A percentile compares a stretch with the other conserved stretches of the same genome.
phyloP scores from a whole-genome alignment of 2,329 filamentous ascomycete genomes.

The Blastomyces emzantsi region DNA sequence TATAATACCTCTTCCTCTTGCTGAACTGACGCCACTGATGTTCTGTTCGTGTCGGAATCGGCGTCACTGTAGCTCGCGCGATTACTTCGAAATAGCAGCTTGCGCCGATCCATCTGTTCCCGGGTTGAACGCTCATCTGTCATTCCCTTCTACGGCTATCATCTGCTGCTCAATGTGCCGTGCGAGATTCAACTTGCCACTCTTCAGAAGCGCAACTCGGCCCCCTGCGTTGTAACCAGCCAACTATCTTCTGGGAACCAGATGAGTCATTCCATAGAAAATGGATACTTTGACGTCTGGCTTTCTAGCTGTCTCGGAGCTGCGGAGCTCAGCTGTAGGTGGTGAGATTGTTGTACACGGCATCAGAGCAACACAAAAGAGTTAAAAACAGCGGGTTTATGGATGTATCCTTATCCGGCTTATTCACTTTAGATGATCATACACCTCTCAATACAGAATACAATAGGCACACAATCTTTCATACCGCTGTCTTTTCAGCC shows the following conservation, averaged over 20 bases:
- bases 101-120: background rate
- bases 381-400: background rate
- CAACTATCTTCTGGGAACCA: background rate
- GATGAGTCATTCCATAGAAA: background rate
- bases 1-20: constrained; percentile 25
- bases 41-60: constrained; percentile 4
- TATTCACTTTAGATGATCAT: background rate
- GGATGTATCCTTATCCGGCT: background rate
- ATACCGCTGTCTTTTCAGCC: background rate
- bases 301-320: background rate
- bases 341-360: background rate
- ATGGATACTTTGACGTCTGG: background rate
- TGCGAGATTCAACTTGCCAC: background rate
- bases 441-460: background rate
- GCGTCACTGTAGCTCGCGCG: background rate
- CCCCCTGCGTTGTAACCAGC: background rate
- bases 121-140: background rate
- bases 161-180: background rate
- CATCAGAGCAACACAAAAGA: background rate
- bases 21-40: constrained; percentile 3
- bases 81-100: background rate
- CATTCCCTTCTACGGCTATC: background rate
- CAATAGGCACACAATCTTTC: background rate
- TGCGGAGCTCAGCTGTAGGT: background rate
- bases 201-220: background rate